Base-by-base conservation (phyloP, 257 asterid species). In the Coffea canephora region DNA sequence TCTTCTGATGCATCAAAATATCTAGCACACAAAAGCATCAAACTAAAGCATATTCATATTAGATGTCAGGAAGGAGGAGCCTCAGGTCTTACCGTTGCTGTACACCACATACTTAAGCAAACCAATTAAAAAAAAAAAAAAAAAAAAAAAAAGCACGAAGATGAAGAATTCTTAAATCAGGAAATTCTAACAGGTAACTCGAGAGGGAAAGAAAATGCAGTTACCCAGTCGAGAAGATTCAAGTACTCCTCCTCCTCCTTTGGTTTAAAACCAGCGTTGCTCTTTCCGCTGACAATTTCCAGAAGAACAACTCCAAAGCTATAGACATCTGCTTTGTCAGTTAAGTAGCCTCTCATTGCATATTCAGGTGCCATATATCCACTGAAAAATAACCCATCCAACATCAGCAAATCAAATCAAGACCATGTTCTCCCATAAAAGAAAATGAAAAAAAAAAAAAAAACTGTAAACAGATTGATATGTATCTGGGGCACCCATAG, bases 351-450 rank as follows among this genome's bases (percentile, higher is more conserved):
- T 77, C 80, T 78, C 82, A 83, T 80, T 52, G 89, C 89, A 23
- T 86, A 86, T 79, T 86, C 89, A 8, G 89, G 89, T 0, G 89
- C 87, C 87, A 86, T 83, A 69, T 86, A 86, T 68, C 89, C 89
- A 57, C 89, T 83, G 75, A n/a, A 81, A 43, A n/a, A 2, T 34
- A 31, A 72, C 23, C 52, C 57, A 5, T 34, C 2, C 5, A 19
- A 31, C 10, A 2, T 57, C 48, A 74, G 16, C 18, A 55, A 5
- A 36, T n/a, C 23, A 21, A 61, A 9, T 75, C 18, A 36, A 21
- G 52, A 71, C 2, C 3, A 71, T 8, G 7, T 16, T n/a, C 27
- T 71, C 39, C 18, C 25, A 13, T 2, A 19, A 54, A 54, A 10
- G 31, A 13, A 6, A 3, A 39, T 39, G 14, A 50, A 36, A 70